phyloP scores from a whole-genome alignment of 179 eudicot genomes.

The Beta lomatogona region DNA sequence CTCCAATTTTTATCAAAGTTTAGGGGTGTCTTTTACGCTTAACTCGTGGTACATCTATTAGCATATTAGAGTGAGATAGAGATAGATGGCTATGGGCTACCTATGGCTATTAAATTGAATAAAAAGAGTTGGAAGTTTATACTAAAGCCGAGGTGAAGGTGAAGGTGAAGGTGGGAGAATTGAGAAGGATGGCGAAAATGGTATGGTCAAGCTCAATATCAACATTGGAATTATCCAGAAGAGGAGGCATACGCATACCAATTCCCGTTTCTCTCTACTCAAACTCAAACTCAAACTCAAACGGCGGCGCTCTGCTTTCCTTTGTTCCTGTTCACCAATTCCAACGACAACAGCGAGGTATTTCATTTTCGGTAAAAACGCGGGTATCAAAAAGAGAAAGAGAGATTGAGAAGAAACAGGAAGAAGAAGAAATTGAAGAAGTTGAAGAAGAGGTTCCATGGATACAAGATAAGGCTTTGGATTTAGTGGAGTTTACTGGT shows the following conservation, averaged over 20 bases:
- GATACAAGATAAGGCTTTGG: conserved; percentile 90
- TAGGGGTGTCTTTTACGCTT: too few relatives aligned
- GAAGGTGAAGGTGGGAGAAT: too few relatives aligned
- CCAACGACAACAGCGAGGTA: background rate
- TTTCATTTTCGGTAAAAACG: conserved; percentile 6
- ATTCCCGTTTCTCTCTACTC: background rate
- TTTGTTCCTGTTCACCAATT: background rate
- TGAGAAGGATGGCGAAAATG: background rate
- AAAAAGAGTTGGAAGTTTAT: too few relatives aligned
- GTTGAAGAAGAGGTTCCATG: conserved; percentile 84
- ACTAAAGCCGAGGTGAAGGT: too few relatives aligned
- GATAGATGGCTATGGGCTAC: too few relatives aligned
- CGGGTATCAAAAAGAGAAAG: too few relatives aligned
- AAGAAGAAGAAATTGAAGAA: conserved; percentile 44
- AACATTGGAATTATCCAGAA: too few relatives aligned
- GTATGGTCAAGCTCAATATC: background rate
- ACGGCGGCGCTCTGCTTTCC: background rate
- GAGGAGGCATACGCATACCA: too few relatives aligned
- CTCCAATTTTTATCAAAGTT: too few relatives aligned
- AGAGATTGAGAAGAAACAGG: background rate
- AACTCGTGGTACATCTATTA: too few relatives aligned
- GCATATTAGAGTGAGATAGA: too few relatives aligned
- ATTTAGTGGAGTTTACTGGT: conserved; percentile 85
- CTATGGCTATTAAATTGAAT: background rate
- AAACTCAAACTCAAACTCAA: background rate